Evolutionary conservation across 257 asterid genomes (phyloP).

Genomic region (Capsicum pubescens): DNA sequence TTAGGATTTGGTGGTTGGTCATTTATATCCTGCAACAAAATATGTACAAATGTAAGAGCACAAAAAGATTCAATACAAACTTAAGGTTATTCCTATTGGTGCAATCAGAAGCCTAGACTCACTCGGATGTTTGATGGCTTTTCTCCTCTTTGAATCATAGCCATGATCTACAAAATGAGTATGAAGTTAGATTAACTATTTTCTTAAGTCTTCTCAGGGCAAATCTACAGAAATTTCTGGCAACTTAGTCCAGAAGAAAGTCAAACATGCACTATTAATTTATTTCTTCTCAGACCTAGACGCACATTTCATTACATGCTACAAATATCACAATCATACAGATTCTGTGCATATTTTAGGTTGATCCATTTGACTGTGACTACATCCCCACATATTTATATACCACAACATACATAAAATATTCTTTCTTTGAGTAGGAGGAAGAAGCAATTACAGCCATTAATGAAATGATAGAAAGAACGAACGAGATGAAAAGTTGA

Average conservation of each 20-base stretch:
- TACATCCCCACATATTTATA: background rate
- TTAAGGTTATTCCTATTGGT: constrained; percentile 20
- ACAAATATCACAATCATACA: background rate
- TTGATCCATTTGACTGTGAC: background rate
- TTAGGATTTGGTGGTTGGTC: constrained; percentile 95
- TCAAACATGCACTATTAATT: background rate
- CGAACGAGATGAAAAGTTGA: background rate
- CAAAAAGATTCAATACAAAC: background rate
- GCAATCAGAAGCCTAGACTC: constrained; percentile 34
- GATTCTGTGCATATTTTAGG: background rate
- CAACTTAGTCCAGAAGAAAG: background rate
- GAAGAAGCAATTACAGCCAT: background rate
- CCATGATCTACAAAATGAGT: constrained; percentile 68
- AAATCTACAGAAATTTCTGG: background rate
- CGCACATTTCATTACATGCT: background rate
- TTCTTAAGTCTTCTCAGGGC: background rate
- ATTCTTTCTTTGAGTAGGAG: background rate
- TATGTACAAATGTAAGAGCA: background rate
- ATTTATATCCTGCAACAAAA: constrained; percentile 68
- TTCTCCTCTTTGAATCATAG: constrained; percentile 92
- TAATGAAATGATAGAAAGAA: background rate
- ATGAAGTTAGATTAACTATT: background rate
- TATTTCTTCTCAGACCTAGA: background rate
- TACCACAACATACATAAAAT: background rate
- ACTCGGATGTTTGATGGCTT: constrained; percentile 89